Percentiles rank a stretch among this genome's conserved stretches.
phyloP scores from a whole-genome alignment of 192 early-diverging fungal species.

The Pilaira anomala region DNA sequence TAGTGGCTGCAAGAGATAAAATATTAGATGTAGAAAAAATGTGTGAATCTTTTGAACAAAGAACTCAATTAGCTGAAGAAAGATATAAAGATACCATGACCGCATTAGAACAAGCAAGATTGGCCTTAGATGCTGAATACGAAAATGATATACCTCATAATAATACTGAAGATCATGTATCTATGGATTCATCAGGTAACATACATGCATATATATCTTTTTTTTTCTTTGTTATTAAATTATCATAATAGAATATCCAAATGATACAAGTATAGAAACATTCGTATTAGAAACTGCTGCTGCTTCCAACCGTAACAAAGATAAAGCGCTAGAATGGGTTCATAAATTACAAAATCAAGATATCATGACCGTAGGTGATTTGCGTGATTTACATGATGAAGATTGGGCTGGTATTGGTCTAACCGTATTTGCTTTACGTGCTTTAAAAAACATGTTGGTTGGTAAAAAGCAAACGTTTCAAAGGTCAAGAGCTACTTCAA shows the following conservation, averaged over 20 bases:
- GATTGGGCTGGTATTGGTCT: conserved; percentile 67
- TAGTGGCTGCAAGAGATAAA: conserved; percentile 3
- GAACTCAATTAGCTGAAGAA: conserved; percentile 26
- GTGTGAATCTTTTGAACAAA: conserved; percentile 24
- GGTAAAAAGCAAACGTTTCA: conserved; percentile 33
- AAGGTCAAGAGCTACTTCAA: conserved; percentile 7
- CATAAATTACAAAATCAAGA: conserved; percentile 66
- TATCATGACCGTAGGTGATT: conserved; percentile 76
- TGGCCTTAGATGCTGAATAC: not conserved
- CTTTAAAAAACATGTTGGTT: conserved; percentile 49
- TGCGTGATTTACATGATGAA: conserved; percentile 68
- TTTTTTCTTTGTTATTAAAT: conserved; percentile 5
- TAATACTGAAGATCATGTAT: conserved; percentile 11
- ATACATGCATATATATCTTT: not conserved
- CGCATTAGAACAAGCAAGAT: conserved; percentile 18
- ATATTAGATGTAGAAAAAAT: conserved; percentile 21
- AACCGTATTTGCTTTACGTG: conserved; percentile 55
- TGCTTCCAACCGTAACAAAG: conserved; percentile 59
- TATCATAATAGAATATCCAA: conserved; percentile 43
- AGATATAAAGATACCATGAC: conserved; percentile 18
- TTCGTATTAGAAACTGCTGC: conserved; percentile 67
- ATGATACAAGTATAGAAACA: conserved; percentile 64
- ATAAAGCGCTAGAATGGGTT: conserved; percentile 74
- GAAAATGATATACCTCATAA: not conserved
- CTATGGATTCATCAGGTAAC: conserved; percentile 17